phyloP scores from a whole-genome alignment of 495 filamentous ascomycete genomes.

The Hypoxylon subgilvum region DNA sequence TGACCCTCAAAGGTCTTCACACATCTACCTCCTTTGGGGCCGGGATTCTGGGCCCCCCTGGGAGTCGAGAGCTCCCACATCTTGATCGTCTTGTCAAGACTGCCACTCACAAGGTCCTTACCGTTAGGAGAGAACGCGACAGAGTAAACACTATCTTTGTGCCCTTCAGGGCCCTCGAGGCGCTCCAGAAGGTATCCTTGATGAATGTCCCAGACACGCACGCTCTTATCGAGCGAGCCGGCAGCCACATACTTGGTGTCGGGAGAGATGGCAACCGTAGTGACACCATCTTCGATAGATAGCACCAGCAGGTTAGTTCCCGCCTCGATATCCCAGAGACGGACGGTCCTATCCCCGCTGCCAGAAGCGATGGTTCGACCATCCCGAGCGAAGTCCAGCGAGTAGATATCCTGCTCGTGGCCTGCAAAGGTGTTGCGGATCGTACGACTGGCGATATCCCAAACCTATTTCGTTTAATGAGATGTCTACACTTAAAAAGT shows the following conservation, averaged over 20 bases:
- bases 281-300: conserved; percentile 88
- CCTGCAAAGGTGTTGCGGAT: conserved; percentile 84
- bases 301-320: conserved; percentile 75
- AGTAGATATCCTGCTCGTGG: conserved; percentile 93
- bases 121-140: conserved; percentile 90
- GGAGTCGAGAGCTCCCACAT: conserved; percentile 86
- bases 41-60: conserved; percentile 65
- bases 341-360: conserved; percentile 84
- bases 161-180: conserved; percentile 82
- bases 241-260: conserved; percentile 86
- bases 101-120: conserved; percentile 84
- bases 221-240: conserved; percentile 88
- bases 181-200: conserved; percentile 82
- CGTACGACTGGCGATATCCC: conserved; percentile 77
- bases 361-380: conserved; percentile 88
- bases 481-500: not conserved
- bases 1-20: conserved; percentile 90
- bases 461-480: conserved; percentile 65
- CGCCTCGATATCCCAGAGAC: conserved; percentile 85
- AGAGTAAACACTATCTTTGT: conserved; percentile 91
- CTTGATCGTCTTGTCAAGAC: conserved; percentile 93
- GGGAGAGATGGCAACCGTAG: conserved; percentile 89
- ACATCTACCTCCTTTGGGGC: conserved; percentile 78
- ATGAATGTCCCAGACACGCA: conserved; percentile 84
- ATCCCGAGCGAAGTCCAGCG: conserved; percentile 86